phyloP scores from a whole-genome alignment of 768 basidiomycete species.

The Coprinopsis marcescibilis region DNA sequence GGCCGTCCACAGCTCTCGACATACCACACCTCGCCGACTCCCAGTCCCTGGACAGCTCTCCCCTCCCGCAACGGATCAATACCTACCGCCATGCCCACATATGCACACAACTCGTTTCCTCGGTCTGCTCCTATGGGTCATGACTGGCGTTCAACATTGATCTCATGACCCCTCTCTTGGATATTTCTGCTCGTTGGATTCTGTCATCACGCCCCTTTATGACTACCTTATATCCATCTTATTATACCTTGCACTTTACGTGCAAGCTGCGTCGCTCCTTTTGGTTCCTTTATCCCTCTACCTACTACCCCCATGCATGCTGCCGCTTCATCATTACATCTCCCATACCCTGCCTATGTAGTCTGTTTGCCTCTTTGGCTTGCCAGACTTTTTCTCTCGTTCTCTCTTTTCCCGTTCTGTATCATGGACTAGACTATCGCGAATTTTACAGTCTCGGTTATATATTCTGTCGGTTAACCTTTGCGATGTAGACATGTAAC shows the following conservation, averaged over 20 bases:
- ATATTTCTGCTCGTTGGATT: slow-evolving; percentile 1
- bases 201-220: slow-evolving; percentile 1
- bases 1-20: slow-evolving; percentile 23
- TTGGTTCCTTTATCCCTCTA: background rate
- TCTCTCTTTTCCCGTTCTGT: background rate
- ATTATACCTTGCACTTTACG: background rate
- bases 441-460: no score
- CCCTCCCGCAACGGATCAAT: slow-evolving; percentile 28
- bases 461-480: no score
- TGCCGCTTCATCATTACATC: background rate
- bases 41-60: slow-evolving; percentile 39
- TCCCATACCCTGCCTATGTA: background rate
- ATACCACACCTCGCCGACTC: slow-evolving; percentile 16
- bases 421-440: background rate
- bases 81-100: slow-evolving; percentile 23
- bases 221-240: background rate
- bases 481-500: no score
- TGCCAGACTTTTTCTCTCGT: background rate
- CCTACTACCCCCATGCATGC: background rate
- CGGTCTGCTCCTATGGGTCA: slow-evolving; percentile 6
- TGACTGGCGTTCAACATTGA: slow-evolving; percentile 11
- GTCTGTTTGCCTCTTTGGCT: no score
- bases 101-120: slow-evolving; percentile 6
- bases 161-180: slow-evolving; percentile 9
- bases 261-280: slow-evolving; percentile 2